Evolutionary conservation across 1,284 basidiomycete genomes (phyloP).

Genomic region (Puccinia brachypodii): DNA sequence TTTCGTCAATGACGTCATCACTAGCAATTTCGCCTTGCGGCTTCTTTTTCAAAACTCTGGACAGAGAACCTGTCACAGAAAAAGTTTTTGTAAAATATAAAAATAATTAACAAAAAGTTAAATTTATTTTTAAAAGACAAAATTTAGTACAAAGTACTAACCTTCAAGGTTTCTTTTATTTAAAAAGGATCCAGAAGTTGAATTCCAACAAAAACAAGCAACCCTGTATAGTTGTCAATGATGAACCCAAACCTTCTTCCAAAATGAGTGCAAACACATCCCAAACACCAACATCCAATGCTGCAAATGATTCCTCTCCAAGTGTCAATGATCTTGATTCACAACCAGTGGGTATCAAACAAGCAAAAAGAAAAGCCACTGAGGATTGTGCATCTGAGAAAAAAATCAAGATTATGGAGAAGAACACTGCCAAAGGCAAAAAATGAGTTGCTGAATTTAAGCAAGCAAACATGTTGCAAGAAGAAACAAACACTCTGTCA

Average conservation of each 20-base stretch:
- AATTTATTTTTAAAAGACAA: too few species aligned
- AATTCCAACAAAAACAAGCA: too few species aligned
- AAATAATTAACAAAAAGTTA: too few species aligned
- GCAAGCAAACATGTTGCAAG: background rate
- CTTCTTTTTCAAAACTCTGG: too few species aligned
- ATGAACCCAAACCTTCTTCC: background rate
- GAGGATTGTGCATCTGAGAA: background rate
- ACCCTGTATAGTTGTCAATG: background rate
- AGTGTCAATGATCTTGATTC: background rate
- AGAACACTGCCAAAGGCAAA: background rate
- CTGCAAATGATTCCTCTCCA: background rate
- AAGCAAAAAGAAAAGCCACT: background rate
- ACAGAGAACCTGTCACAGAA: too few species aligned
- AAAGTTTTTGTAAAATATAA: too few species aligned
- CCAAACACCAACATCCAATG: background rate
- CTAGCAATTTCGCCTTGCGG: too few species aligned
- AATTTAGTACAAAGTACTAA: too few species aligned
- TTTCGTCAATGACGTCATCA: too few species aligned
- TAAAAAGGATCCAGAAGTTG: too few species aligned
- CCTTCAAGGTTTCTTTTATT: too few species aligned
- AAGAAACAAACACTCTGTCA: background rate
- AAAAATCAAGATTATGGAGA: constrained; percentile 14
- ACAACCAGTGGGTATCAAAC: background rate
- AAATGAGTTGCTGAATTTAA: background rate
- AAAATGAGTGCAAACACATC: background rate